Evolutionary conservation across 2,329 filamentous ascomycete genomes (phyloP).

Genomic region (Boeremia exigua): DNA sequence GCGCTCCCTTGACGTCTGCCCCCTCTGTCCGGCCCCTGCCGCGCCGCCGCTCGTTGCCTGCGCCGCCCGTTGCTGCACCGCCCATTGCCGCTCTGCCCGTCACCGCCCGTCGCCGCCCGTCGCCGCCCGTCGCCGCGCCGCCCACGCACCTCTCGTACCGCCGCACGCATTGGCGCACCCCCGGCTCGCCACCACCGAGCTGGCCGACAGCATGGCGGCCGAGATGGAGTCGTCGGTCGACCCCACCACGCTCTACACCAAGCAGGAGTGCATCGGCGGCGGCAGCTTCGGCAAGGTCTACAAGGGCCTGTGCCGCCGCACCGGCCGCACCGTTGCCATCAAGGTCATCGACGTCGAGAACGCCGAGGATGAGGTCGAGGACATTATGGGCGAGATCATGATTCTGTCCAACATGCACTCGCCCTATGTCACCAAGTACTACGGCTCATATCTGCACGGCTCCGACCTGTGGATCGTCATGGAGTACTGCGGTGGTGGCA

Average conservation of each 20-base stretch:
- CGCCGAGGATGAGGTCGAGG: conserved; percentile 98
- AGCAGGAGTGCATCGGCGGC: conserved; percentile 75
- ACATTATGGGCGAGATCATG: conserved; percentile 98
- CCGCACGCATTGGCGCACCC: too few species aligned
- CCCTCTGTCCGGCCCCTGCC: background rate
- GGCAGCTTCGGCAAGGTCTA: conserved; percentile 99
- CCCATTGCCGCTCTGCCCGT: background rate
- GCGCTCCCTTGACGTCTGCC: background rate
- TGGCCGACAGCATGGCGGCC: conserved; percentile 29
- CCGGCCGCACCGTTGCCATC: conserved; percentile 92
- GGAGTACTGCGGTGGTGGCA: conserved; percentile 98
- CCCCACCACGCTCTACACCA: conserved; percentile 90
- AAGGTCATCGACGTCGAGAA: conserved; percentile 99
- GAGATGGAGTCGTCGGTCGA: conserved; percentile 65
- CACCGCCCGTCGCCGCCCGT: too few species aligned
- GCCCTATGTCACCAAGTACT: conserved; percentile 96
- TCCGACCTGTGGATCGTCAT: conserved; percentile 99
- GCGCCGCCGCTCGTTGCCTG: background rate
- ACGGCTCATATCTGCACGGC: conserved; percentile 94
- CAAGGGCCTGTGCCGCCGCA: conserved; percentile 95
- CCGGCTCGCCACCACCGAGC: background rate
- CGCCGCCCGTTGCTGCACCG: background rate
- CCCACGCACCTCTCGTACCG: background rate
- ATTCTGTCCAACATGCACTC: conserved; percentile 96
- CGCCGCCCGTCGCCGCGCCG: background rate